Percentiles rank a stretch among this genome's conserved stretches.
phyloP scores from a whole-genome alignment of 371 early-diverging fungal species.

The Conidiobolus incongruus region DNA sequence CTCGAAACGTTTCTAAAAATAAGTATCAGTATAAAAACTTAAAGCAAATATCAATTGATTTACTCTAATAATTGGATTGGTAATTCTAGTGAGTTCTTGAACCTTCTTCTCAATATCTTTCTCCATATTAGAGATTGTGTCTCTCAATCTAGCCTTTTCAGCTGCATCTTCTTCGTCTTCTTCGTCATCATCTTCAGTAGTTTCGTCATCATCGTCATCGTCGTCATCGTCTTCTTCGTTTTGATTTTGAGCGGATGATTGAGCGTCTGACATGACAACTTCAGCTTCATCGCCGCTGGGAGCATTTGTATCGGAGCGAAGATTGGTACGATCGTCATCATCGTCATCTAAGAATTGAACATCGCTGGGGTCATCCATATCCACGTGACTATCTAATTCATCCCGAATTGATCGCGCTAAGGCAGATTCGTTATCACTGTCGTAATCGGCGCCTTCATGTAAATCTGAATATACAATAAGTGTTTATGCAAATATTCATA shows the following conservation, averaged over 20 bases:
- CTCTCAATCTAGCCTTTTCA: constrained; percentile 1
- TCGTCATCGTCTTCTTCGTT: constrained; percentile 2
- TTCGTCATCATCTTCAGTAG: constrained; percentile 4
- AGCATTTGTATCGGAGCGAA: not conserved
- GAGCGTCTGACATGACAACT: not conserved
- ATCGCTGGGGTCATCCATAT: not conserved
- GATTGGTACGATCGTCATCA: not conserved
- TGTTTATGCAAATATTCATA: not conserved
- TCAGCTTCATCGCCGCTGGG: not conserved
- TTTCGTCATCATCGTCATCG: constrained; percentile 5
- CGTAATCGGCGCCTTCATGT: constrained; percentile 5
- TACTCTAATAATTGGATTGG: constrained; percentile 6
- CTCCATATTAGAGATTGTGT: not conserved
- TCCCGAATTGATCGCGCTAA: not conserved
- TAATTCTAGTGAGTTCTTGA: not conserved
- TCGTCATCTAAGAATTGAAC: constrained; percentile 3
- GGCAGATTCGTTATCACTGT: constrained; percentile 11
- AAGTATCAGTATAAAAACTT: not conserved
- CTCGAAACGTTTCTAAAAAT: constrained; percentile 1
- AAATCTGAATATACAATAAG: constrained; percentile 5
- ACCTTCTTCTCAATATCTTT: constrained; percentile 1
- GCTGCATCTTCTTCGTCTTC: constrained; percentile 3
- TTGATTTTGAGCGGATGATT: no score
- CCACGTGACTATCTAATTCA: not conserved
- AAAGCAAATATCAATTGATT: not conserved